Evolutionary conservation across 169 alveolate species (phyloP).

Genomic region (Eimeria brunetti): DNA sequence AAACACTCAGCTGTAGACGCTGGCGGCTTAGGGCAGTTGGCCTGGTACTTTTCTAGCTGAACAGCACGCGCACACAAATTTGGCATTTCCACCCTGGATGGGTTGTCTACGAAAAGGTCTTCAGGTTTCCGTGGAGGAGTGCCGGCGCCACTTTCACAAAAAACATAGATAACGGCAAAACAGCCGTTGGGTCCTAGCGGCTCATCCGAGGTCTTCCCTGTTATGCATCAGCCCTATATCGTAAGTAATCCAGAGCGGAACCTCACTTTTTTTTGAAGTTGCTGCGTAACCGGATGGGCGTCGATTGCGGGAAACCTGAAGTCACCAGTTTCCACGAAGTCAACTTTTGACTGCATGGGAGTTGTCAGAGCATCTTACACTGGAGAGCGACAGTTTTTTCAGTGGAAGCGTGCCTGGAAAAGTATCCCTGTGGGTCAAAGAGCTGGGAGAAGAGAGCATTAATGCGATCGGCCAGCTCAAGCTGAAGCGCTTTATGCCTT

Average conservation of each 20-base stretch:
- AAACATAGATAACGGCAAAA: neutral
- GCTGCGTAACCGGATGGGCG: conserved; percentile 56
- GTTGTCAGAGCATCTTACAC: neutral
- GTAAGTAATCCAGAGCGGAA: neutral
- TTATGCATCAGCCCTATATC: neutral
- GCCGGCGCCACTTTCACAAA: neutral
- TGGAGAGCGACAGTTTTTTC: neutral
- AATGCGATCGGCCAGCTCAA: conserved; percentile 61
- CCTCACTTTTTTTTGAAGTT: conserved; percentile 42
- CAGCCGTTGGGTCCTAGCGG: neutral
- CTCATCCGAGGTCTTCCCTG: neutral
- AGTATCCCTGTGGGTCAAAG: conserved; percentile 47
- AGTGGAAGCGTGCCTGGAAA: neutral
- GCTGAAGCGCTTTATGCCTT: neutral
- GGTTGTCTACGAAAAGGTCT: neutral
- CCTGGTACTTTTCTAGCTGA: conserved; percentile 68
- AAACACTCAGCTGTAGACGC: conserved; percentile 40
- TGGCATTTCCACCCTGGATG: neutral
- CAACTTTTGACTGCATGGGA: neutral
- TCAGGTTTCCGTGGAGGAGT: neutral
- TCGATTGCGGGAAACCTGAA: conserved; percentile 58
- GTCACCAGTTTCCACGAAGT: neutral
- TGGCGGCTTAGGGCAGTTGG: conserved; percentile 68
- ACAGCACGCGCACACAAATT: neutral
- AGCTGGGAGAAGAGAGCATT: conserved; percentile 48